Evolutionary conservation across 768 basidiomycete genomes (phyloP).

Genomic region (Tulasnella sp.): DNA sequence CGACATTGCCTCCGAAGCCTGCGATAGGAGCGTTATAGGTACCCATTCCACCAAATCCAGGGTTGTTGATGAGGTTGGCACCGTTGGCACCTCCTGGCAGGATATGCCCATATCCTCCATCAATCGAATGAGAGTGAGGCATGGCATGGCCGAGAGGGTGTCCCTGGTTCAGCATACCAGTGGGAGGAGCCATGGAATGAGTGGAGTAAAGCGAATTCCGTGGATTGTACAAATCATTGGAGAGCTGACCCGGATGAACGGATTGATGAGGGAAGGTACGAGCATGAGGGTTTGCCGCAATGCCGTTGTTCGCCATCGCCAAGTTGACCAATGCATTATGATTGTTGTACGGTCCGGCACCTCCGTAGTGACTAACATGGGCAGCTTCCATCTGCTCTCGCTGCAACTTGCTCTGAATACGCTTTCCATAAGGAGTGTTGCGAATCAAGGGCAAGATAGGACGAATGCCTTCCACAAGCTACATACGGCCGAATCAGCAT

Average conservation of each 20-base stretch:
- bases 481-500: slow-evolving; percentile 3
- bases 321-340: no score
- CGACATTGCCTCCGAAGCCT: slow-evolving; percentile 36
- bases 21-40: slow-evolving; percentile 27
- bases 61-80: slow-evolving; percentile 51
- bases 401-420: slow-evolving; percentile 96
- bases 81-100: no score
- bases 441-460: slow-evolving; percentile 97
- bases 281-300: neutral
- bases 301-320: neutral
- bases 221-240: no score
- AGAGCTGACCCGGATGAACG: no score
- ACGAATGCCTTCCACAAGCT: slow-evolving; percentile 90
- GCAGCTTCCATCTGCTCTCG: slow-evolving; percentile 66
- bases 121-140: slow-evolving; percentile 61
- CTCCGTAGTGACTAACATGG: neutral
- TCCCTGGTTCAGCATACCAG: slow-evolving; percentile 30
- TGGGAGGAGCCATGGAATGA: no score
- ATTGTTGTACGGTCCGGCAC: neutral
- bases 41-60: slow-evolving; percentile 38
- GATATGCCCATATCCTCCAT: slow-evolving; percentile 72
- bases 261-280: neutral
- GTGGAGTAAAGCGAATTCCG: no score
- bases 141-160: slow-evolving; percentile 44
- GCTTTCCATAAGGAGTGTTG: slow-evolving; percentile 98